Base-by-base conservation (phyloP, 1,284 basidiomycete species). In the Bjerkandera adusta region DNA sequence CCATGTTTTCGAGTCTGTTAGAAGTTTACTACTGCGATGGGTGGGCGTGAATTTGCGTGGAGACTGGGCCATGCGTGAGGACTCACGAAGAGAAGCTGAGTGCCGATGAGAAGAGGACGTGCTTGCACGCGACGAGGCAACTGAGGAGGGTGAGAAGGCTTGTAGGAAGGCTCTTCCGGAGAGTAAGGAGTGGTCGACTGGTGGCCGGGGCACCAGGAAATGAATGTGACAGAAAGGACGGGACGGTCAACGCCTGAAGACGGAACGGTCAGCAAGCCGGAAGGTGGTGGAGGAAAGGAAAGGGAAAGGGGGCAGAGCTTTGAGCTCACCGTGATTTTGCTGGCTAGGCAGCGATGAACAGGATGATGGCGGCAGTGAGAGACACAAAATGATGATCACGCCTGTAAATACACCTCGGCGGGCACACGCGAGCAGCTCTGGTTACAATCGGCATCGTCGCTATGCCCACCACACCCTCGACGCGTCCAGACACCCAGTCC, bases 161-260 rank as follows among this genome's bases (percentile, higher is more conserved):
- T 56, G 48, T 41, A 58, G 63, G 61, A 60, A 55, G 47, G 66
- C 57, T 62, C 62, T 65, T 59, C 63, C 62, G 59, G 63, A 65
- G 62, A 64, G 59, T 56, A 62, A 59, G 57, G 58, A 58, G 57
- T 51, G 63, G 62, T 60, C 34, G 24, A 38, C 45, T 45, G 59
- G 60, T 52, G 62, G 59, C 61, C 62, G 57, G 51, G 61, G 63
- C 65, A 66, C 63, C 65, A 53, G 50, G 49, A 52, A 56, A 45
- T 54, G 55, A 40, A 53, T 55, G 50, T 53, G 56, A 48, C 48
- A 50, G 57, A 54, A 54, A 53, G 48, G 33, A 27, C 56, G 51
- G 53, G 76, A 79, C 78, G 79, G 62, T 81, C 78, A 76, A 80
- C 80, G 80, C 73, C 76, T 71, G 68, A 42, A 68, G 67, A 54